Conservation (phyloP, 768 basidiomycete species). For the Calocybe gangraenosa region DNA sequence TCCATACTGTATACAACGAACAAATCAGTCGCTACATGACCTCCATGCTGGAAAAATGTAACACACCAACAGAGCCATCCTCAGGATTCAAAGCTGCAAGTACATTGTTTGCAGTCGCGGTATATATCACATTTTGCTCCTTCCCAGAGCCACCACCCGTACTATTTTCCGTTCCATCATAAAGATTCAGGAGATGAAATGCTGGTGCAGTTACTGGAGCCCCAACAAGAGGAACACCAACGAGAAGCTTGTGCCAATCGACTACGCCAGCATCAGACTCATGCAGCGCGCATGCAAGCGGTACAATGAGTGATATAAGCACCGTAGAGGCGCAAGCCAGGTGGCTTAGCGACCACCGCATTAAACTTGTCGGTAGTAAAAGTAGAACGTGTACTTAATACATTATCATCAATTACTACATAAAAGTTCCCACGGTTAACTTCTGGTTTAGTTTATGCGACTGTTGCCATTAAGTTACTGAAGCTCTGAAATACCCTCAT, state of each 20-base stretch:
- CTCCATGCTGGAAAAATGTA: background rate
- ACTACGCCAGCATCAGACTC: conserved; percentile 75
- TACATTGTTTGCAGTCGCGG: conserved; percentile 71
- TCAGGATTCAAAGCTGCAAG: conserved; percentile 66
- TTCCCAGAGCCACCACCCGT: conserved; percentile 15
- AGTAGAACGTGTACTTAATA: background rate
- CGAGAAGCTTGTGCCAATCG: conserved; percentile 81
- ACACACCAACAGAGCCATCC: conserved; percentile 70
- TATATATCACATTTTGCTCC: conserved; percentile 48
- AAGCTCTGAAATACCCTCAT: no score
- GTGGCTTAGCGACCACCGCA: conserved; percentile 12
- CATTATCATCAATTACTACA: no score
- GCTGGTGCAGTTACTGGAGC: conserved; percentile 51
- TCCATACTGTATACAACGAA: conserved; percentile 55
- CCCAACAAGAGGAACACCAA: conserved; percentile 66
- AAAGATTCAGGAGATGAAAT: conserved; percentile 39
- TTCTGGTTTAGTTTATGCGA: no score
- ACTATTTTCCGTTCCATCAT: background rate
- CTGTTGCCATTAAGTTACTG: no score
- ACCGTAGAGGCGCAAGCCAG: conserved; percentile 5
- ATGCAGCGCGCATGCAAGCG: conserved; percentile 45
- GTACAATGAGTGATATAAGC: conserved; percentile 4
- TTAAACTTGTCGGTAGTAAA: background rate
- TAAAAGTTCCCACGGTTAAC: background rate
- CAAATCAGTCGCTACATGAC: conserved; percentile 10